Conservation (phyloP, 371 early-diverging fungal genomes). For the Capillidium rhysosporum region DNA sequence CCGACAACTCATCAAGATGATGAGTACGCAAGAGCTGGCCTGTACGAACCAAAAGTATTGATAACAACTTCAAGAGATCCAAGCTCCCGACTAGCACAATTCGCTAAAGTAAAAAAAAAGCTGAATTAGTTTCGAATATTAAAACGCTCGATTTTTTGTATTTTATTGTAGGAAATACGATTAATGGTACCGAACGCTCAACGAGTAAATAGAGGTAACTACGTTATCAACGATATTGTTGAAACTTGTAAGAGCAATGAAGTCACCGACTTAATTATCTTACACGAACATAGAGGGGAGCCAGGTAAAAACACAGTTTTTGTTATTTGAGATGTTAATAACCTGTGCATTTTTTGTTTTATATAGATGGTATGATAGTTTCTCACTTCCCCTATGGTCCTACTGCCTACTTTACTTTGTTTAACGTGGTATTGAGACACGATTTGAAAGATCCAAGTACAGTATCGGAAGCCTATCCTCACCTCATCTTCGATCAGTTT, state of each 20-base stretch:
- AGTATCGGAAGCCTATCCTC: constrained; percentile 88
- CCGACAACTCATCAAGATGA: constrained; percentile 81
- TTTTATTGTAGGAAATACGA: constrained; percentile 89
- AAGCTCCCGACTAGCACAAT: constrained; percentile 78
- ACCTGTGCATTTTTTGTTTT: not conserved
- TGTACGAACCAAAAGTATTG: constrained; percentile 84
- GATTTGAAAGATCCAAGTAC: constrained; percentile 91
- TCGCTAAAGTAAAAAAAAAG: constrained; percentile 51
- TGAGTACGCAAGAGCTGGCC: constrained; percentile 88
- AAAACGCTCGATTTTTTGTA: not conserved
- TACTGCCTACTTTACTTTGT: constrained; percentile 91
- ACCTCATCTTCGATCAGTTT: constrained; percentile 90
- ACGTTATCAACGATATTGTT: constrained; percentile 88
- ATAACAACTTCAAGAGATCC: constrained; percentile 98
- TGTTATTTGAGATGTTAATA: not conserved
- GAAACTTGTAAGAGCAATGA: constrained; percentile 88
- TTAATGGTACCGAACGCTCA: constrained; percentile 94
- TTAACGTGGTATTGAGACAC: constrained; percentile 93
- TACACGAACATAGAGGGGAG: constrained; percentile 95
- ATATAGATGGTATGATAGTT: constrained; percentile 76
- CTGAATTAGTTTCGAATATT: not conserved
- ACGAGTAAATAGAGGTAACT: constrained; percentile 93
- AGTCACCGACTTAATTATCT: constrained; percentile 88
- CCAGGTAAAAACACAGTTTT: constrained; percentile 65
- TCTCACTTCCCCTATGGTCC: constrained; percentile 98